Evolutionary conservation across 2,329 filamentous ascomycete genomes (phyloP).

Genomic region (Ampelomyces quisqualis): DNA sequence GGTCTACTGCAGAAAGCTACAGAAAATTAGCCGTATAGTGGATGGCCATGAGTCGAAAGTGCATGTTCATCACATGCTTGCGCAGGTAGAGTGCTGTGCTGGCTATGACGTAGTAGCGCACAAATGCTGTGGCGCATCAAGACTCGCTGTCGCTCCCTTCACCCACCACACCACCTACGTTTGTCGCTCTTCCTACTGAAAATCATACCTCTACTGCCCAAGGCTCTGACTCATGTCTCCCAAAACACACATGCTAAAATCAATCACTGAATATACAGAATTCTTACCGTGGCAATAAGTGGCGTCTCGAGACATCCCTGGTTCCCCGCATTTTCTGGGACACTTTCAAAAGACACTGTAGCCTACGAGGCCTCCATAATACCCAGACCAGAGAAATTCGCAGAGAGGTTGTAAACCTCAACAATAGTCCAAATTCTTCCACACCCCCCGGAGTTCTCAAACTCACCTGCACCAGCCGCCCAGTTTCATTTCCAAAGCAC

Average conservation of each 20-base stretch:
- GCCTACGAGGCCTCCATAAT: conserved; percentile 6
- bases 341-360: conserved; percentile 11
- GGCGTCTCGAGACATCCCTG: conserved; percentile 16
- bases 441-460: background rate
- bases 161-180: conserved; percentile 7
- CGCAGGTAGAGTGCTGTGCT: conserved; percentile 2
- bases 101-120: conserved; percentile 25
- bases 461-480: background rate
- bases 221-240: conserved; percentile 41
- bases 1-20: too few species aligned
- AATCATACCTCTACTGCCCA: conserved; percentile 11
- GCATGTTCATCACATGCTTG: conserved; percentile 1
- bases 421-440: background rate
- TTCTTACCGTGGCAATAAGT: conserved; percentile 38
- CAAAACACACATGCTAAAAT: conserved; percentile 26
- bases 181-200: conserved; percentile 8
- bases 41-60: background rate
- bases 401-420: too few species aligned
- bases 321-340: conserved; percentile 26
- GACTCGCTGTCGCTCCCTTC: conserved; percentile 6
- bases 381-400: too few species aligned
- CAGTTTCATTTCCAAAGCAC: too few species aligned
- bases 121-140: conserved; percentile 8
- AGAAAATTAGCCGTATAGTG: too few species aligned
- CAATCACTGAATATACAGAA: conserved; percentile 32